These are phyloP conservation scores for Umbelopsis isabellina DNA, from an alignment of 192 early-diverging fungal species.

Conservation along the genomic window DNA sequence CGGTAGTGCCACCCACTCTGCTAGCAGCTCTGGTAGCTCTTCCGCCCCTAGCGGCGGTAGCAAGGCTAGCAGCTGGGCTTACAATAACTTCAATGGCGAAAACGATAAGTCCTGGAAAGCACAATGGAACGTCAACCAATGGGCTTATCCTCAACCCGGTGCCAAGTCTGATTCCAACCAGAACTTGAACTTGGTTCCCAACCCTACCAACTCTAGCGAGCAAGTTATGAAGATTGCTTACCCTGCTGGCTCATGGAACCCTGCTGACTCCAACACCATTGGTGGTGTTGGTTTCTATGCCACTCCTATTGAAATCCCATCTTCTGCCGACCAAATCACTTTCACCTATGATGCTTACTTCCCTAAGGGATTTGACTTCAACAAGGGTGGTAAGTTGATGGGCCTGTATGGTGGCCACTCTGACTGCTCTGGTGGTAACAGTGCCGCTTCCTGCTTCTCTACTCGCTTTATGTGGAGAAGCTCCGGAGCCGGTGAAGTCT, in stretches of 20 bases:
- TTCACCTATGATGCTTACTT: slow-evolving; percentile 49
- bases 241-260: slow-evolving; percentile 35
- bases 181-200: background rate
- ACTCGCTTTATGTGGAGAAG: slow-evolving; percentile 49
- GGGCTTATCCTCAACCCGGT: background rate
- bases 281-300: slow-evolving; percentile 45
- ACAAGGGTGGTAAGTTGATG: slow-evolving; percentile 60
- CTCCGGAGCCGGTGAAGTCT: slow-evolving; percentile 54
- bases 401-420: slow-evolving; percentile 57
- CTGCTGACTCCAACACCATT: slow-evolving; percentile 10
- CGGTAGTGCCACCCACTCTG: too few species aligned
- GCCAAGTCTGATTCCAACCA: background rate
- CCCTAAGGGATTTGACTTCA: slow-evolving; percentile 52
- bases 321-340: background rate
- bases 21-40: background rate
- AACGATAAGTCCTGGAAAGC: background rate
- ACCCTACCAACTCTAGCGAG: slow-evolving; percentile 14
- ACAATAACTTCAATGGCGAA: background rate
- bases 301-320: slow-evolving; percentile 26
- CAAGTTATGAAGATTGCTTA: slow-evolving; percentile 36
- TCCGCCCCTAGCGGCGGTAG: background rate
- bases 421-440: slow-evolving; percentile 55
- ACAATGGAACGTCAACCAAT: background rate
- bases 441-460: slow-evolving; percentile 43
- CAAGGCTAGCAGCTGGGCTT: background rate